These are phyloP conservation scores for Earliella scabrosa DNA, from an alignment of 1,284 basidiomycete genomes.

Conservation along the genomic window DNA sequence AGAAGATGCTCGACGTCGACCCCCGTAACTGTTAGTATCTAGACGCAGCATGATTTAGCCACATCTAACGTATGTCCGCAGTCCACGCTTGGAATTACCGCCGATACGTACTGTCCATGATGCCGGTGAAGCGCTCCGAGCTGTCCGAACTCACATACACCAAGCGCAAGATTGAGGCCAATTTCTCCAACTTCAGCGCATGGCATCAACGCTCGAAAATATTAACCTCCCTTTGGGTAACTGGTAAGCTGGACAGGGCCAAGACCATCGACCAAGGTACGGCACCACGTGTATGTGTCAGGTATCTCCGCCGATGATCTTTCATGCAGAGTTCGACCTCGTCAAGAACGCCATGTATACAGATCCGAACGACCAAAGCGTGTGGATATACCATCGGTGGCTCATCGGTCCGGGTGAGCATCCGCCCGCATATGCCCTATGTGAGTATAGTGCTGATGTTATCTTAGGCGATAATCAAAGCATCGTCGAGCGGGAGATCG, in stretches of 20 bases:
- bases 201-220: slow-evolving; percentile 98
- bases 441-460: background rate
- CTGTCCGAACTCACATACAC: slow-evolving; percentile 81
- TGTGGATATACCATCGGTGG: slow-evolving; percentile 99
- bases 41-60: background rate
- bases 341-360: slow-evolving; percentile 96
- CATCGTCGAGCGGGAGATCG: slow-evolving; percentile 79
- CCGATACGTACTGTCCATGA: slow-evolving; percentile 77
- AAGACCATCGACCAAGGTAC: slow-evolving; percentile 70
- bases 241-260: slow-evolving; percentile 51
- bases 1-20: slow-evolving; percentile 89
- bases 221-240: slow-evolving; percentile 70
- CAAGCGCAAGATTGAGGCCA: slow-evolving; percentile 88
- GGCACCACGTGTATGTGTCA: no score
- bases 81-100: slow-evolving; percentile 95
- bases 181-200: slow-evolving; percentile 98
- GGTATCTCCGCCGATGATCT: no score
- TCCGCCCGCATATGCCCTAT: background rate
- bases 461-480: slow-evolving; percentile 51
- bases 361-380: slow-evolving; percentile 94
- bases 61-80: slow-evolving; percentile 36
- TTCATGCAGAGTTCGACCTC: slow-evolving; percentile 81
- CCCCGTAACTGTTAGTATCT: slow-evolving; percentile 82
- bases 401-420: slow-evolving; percentile 76
- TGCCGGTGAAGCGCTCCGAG: slow-evolving; percentile 59